Percentiles rank a stretch among this genome's conserved stretches.
phyloP scores from a whole-genome alignment of 2,329 filamentous ascomycete species.

The Ophiostoma montium region DNA sequence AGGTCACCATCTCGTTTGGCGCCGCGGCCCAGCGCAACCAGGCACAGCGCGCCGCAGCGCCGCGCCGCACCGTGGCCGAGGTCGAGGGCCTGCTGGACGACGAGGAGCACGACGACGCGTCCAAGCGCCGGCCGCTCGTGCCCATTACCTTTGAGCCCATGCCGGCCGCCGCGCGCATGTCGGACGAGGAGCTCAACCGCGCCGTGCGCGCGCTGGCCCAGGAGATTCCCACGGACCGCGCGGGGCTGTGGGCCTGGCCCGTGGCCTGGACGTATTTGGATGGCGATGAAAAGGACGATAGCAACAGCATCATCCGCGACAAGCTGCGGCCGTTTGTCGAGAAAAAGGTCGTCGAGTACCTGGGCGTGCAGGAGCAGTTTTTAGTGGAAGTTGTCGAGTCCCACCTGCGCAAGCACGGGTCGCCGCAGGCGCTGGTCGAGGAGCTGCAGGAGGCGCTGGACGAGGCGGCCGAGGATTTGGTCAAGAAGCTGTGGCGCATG shows the following conservation, averaged over 20 bases:
- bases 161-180: slow-evolving; percentile 51
- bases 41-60: slow-evolving; percentile 34
- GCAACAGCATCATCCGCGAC: slow-evolving; percentile 42
- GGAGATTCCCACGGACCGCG: slow-evolving; percentile 78
- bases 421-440: slow-evolving; percentile 67
- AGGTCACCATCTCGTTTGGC: slow-evolving; percentile 83
- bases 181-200: slow-evolving; percentile 75
- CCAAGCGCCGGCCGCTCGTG: slow-evolving; percentile 60
- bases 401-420: slow-evolving; percentile 61
- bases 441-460: slow-evolving; percentile 82
- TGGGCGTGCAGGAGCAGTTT: slow-evolving; percentile 93
- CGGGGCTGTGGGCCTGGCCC: slow-evolving; percentile 80
- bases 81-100: slow-evolving; percentile 91
- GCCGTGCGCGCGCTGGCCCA: slow-evolving; percentile 70
- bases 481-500: slow-evolving; percentile 97
- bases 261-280: slow-evolving; percentile 89
- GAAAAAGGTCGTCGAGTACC: slow-evolving; percentile 94
- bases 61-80: slow-evolving; percentile 74
- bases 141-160: slow-evolving; percentile 70
- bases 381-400: slow-evolving; percentile 86
- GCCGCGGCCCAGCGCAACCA: slow-evolving; percentile 66
- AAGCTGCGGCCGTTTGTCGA: slow-evolving; percentile 91
- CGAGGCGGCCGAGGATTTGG: slow-evolving; percentile 84
- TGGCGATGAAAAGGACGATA: slow-evolving; percentile 57
- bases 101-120: slow-evolving; percentile 63